Evolutionary conservation across 2,329 filamentous ascomycete species (phyloP), one percentile per base, ranked within the genome.

Genomic region (Lasiodiplodia sp.): DNA sequence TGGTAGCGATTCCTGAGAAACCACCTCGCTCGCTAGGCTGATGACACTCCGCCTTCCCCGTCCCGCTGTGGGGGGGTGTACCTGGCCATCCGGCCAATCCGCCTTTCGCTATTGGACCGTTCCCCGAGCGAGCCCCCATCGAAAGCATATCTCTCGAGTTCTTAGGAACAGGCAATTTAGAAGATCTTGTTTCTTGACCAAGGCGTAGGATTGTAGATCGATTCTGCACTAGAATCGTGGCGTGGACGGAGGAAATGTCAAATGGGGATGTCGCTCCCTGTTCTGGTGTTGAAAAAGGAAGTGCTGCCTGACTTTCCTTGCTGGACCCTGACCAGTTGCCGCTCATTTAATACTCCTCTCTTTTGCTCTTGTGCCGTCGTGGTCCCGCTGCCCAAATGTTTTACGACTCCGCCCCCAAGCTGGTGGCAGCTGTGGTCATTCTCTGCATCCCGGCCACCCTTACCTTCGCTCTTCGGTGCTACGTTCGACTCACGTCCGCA

Each of bases 391-490:
- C 25, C 40, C 6, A 8, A 8, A 63, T 63, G 58, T 63, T 21
- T 16, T 63, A 63, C 58, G 58, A 63, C 44, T 11, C 25, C 16
- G 38, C 58, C 3, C 58, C 58, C 14, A 63, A 55, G 47, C 25
- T 62, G 34, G 47, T 60, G 2, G 47, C 47, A 7, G 56, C 56
- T 56, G 55, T 40, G 23, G 2, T 62, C 40, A 52, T 62, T n/a
- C 47, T 58, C 18, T 28, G 28, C 10, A 60, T 62, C 16, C 53
- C 56, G 4, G 71, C 73, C 8, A 71, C 69, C 60, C 38, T 71
- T 12, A 67, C 70, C 2, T 73, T 74, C 51, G 70, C 55, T 7
- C 62, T 75, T 25, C 71, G 73, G 11, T 58, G 70, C 5, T 74
- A 74, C 49, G 71, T 70, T 31, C 66, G 73, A 14, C 53, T 72